Conservation (phyloP, 305 asterid species). For the Plantago coronopus region DNA sequence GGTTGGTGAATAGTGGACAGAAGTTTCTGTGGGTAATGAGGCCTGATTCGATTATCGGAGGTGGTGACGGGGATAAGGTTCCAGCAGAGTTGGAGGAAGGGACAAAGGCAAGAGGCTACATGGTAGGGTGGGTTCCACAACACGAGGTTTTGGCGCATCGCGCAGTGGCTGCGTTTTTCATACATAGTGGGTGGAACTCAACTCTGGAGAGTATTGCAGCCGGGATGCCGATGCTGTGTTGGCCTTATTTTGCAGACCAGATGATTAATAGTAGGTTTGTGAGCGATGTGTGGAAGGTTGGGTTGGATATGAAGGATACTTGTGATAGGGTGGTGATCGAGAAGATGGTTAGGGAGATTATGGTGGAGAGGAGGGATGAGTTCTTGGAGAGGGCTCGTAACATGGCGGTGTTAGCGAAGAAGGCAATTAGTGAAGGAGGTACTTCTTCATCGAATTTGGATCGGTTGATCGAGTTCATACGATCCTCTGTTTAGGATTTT, state of each 20-base stretch:
- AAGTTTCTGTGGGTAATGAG: conserved; percentile 41
- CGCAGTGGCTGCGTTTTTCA: conserved; percentile 32
- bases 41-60: conserved; percentile 37
- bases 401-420: conserved; percentile 31
- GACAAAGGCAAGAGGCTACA: conserved; percentile 32
- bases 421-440: conserved; percentile 33
- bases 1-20: conserved; percentile 41
- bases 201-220: conserved; percentile 27
- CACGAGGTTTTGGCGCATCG: conserved; percentile 40
- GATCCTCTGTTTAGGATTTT: conserved; percentile 13
- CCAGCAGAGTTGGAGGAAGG: conserved; percentile 33
- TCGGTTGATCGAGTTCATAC: conserved; percentile 26
- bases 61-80: conserved; percentile 3
- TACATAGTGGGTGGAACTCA: conserved; percentile 45
- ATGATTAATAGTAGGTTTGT: conserved; percentile 38
- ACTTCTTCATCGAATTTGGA: conserved; percentile 25
- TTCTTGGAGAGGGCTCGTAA: conserved; percentile 27
- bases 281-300: conserved; percentile 39
- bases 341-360: conserved; percentile 32
- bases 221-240: conserved; percentile 39
- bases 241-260: conserved; percentile 43
- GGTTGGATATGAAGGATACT: conserved; percentile 42
- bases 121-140: conserved; percentile 47
- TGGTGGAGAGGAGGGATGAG: conserved; percentile 34
- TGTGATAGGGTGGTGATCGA: conserved; percentile 35